Conservation (phyloP, 2,329 filamentous ascomycete genomes). For the Hypoxylon sp. region DNA sequence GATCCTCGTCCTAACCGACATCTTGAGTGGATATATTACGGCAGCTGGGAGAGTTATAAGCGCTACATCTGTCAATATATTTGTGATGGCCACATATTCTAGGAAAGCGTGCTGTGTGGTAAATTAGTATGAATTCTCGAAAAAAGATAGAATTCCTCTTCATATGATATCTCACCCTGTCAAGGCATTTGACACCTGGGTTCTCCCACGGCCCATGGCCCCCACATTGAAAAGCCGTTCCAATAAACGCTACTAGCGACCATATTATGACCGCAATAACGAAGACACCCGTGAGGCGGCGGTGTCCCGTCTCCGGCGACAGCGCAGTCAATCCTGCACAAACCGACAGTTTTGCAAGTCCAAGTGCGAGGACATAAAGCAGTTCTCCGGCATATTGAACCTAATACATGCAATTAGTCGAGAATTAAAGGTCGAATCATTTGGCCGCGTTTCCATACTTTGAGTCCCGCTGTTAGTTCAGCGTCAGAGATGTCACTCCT, state of each 20-base stretch:
- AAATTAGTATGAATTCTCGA: slow-evolving; percentile 5
- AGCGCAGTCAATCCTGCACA: slow-evolving; percentile 36
- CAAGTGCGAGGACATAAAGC: slow-evolving; percentile 36
- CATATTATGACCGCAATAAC: slow-evolving; percentile 23
- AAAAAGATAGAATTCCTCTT: neutral
- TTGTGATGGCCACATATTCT: slow-evolving; percentile 39
- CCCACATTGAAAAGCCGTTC: slow-evolving; percentile 38
- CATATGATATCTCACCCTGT: slow-evolving; percentile 25
- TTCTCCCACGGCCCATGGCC: slow-evolving; percentile 31
- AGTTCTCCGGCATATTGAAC: slow-evolving; percentile 36
- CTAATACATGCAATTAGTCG: slow-evolving; percentile 26
- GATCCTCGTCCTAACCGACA: slow-evolving; percentile 32
- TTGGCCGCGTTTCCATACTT: slow-evolving; percentile 27
- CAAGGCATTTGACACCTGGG: slow-evolving; percentile 22
- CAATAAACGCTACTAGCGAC: slow-evolving; percentile 34
- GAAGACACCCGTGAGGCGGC: slow-evolving; percentile 34
- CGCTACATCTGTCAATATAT: slow-evolving; percentile 37
- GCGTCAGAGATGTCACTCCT: slow-evolving; percentile 27
- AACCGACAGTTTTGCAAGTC: slow-evolving; percentile 37
- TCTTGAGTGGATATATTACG: slow-evolving; percentile 39
- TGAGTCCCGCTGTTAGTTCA: slow-evolving; percentile 34
- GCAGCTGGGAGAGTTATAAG: slow-evolving; percentile 36
- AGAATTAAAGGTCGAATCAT: neutral
- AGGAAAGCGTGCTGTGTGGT: slow-evolving; percentile 26
- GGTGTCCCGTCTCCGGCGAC: slow-evolving; percentile 37